Evolutionary conservation across 768 basidiomycete species (phyloP), one percentile per base, ranked within the genome.

Genomic region (Leucosporidium scottii): DNA sequence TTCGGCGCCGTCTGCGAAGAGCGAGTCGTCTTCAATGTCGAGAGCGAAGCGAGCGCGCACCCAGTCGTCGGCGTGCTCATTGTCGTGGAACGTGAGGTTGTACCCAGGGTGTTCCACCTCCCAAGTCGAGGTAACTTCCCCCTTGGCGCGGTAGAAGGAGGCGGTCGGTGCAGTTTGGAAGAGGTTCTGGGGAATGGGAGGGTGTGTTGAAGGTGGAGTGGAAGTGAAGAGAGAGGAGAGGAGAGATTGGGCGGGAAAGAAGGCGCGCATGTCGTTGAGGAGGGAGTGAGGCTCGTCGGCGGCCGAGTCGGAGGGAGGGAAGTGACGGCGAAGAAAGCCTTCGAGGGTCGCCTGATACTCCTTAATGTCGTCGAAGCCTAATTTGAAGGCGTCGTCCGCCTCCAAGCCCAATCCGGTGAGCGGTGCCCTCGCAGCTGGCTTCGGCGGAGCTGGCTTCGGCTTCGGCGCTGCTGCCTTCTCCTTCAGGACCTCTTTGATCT

Each of bases 261-360:
- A 74, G 5, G 61, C 61, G 21, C 70, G 73, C 20, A 74, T 53
- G 30, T 62, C 62, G 65, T 59, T 62, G 58, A 71, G 28, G 61
- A 74, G 70, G 3, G 70, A 69, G 47, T 58, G 8, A 1, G 70
- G 70, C 49, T 71, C 59, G 15, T 30, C 20, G 10, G 50, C 36
- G 65, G 69, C 50, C 2, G 51, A n/a, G 56, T 71, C 67, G 51
- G 47, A 8, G 4, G 70, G 25, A 1, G 70, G 69, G 50, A 74
- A 71, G 54, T 67, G 57, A 6, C 15, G 12, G n/a, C 34, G 23
- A 15, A 74, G 48, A 60, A 74, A 74, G 9, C 36, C 12, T 25
- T 71, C 73, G 59, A 74, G 67, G 5, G 67, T 65, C 23, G 53
- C 23, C 23, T 62, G 65, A 65, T 68, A 68, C 12, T 50, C 62